These are phyloP conservation scores for Verticillium alfalfae DNA, from an alignment of 2,329 filamentous ascomycete genomes.

Conservation along the genomic window DNA sequence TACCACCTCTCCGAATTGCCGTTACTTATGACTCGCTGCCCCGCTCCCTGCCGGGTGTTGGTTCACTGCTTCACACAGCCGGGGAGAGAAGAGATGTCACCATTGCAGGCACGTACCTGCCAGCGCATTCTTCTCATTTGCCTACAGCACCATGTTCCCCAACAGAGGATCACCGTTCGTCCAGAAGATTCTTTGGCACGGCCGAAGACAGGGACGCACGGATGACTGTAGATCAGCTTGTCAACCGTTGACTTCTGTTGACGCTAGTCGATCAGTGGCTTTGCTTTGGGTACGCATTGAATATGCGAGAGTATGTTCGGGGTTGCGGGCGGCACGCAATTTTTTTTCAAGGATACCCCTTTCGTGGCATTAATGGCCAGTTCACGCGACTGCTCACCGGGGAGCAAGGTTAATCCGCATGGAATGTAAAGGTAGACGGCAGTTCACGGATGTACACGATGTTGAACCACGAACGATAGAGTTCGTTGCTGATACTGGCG, in stretches of 20 bases:
- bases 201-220: neutral
- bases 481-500: too few species aligned
- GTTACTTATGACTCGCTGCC: conserved; percentile 2
- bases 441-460: neutral
- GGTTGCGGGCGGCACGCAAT: neutral
- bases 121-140: conserved; percentile 9
- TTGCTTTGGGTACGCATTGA: neutral
- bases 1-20: conserved; percentile 28
- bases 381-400: neutral
- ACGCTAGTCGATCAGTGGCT: neutral
- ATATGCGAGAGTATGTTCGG: neutral
- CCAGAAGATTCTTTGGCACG: neutral
- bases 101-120: neutral
- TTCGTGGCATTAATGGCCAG: neutral
- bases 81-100: conserved; percentile 6
- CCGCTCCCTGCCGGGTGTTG: conserved; percentile 21
- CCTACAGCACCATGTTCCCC: conserved; percentile 21
- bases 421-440: neutral
- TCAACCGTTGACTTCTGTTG: neutral
- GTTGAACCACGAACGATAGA: neutral
- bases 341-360: neutral
- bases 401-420: neutral
- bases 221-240: neutral
- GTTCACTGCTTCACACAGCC: conserved; percentile 8
- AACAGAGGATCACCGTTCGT: neutral